These are phyloP conservation scores for Amylocystis lapponica DNA, from an alignment of 768 basidiomycete genomes.

Conservation along the genomic window DNA sequence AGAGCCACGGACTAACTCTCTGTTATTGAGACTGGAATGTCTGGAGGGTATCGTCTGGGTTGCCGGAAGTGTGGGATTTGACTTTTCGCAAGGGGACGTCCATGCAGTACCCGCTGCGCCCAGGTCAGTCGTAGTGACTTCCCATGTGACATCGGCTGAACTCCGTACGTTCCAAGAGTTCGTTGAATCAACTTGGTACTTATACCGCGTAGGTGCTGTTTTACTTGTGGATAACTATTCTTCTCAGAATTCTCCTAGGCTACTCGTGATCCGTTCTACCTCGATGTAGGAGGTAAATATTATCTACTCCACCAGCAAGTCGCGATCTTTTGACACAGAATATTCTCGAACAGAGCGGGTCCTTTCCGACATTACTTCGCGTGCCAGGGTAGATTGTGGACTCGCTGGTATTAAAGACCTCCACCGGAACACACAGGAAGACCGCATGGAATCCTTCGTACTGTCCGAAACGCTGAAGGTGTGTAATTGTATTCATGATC, in stretches of 20 bases:
- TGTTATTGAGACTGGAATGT: slow-evolving; percentile 74
- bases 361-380: slow-evolving; percentile 63
- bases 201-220: slow-evolving; percentile 63
- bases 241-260: slow-evolving; percentile 47
- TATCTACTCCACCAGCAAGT: not conserved
- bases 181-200: slow-evolving; percentile 93
- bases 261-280: slow-evolving; percentile 87
- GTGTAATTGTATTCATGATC: slow-evolving; percentile 5
- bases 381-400: slow-evolving; percentile 83
- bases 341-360: slow-evolving; percentile 55
- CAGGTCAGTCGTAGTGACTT: slow-evolving; percentile 55
- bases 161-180: too few species aligned
- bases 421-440: slow-evolving; percentile 69
- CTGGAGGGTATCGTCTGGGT: slow-evolving; percentile 80
- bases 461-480: slow-evolving; percentile 91
- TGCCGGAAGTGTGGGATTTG: slow-evolving; percentile 92
- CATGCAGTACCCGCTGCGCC: slow-evolving; percentile 74
- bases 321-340: not conserved
- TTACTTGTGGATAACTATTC: not conserved
- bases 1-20: slow-evolving; percentile 4
- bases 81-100: slow-evolving; percentile 66
- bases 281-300: slow-evolving; percentile 60
- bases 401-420: slow-evolving; percentile 79
- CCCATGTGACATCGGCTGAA: too few species aligned
- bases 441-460: slow-evolving; percentile 97